These are phyloP conservation scores for Tuber magnatum DNA, from an alignment of 495 filamentous ascomycete genomes.

Conservation along the genomic window DNA sequence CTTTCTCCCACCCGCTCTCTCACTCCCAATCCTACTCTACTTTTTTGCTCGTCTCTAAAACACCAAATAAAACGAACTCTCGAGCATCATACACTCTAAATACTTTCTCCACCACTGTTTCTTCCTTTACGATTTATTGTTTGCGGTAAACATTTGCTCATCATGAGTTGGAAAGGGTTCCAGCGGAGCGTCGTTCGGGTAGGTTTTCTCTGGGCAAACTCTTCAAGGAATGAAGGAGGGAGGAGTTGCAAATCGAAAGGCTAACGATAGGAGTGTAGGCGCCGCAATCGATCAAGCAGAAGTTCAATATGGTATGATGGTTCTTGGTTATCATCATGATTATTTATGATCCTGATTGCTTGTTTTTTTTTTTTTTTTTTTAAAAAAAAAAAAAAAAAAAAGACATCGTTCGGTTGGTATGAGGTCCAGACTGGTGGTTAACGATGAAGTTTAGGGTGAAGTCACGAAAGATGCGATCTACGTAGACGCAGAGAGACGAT, in stretches of 20 bases:
- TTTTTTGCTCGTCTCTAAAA: constrained; percentile 7
- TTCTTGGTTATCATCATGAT: background rate
- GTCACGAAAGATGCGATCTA: constrained; percentile 91
- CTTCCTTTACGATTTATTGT: background rate
- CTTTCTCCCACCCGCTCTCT: constrained; percentile 4
- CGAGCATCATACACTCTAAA: constrained; percentile 7
- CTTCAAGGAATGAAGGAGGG: background rate
- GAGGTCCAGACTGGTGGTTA: constrained; percentile 1
- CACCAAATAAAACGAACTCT: background rate
- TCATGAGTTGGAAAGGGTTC: constrained; percentile 96
- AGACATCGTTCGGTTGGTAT: background rate
- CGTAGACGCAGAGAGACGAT: constrained; percentile 86
- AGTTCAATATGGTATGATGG: constrained; percentile 69
- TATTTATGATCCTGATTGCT: too few species aligned
- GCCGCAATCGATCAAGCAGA: constrained; percentile 81
- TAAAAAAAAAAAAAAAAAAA: background rate
- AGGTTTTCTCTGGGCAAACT: constrained; percentile 41
- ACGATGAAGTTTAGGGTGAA: constrained; percentile 53
- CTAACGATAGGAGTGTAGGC: constrained; percentile 50
- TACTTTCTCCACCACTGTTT: constrained; percentile 11
- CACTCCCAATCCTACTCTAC: constrained; percentile 7
- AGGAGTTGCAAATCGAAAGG: constrained; percentile 16
- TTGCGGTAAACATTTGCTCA: background rate
- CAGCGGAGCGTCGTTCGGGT: constrained; percentile 79
- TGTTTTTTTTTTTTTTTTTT: background rate